These are phyloP conservation scores for Tylopilus sp. DNA, from an alignment of 768 basidiomycete genomes.

Conservation along the genomic window DNA sequence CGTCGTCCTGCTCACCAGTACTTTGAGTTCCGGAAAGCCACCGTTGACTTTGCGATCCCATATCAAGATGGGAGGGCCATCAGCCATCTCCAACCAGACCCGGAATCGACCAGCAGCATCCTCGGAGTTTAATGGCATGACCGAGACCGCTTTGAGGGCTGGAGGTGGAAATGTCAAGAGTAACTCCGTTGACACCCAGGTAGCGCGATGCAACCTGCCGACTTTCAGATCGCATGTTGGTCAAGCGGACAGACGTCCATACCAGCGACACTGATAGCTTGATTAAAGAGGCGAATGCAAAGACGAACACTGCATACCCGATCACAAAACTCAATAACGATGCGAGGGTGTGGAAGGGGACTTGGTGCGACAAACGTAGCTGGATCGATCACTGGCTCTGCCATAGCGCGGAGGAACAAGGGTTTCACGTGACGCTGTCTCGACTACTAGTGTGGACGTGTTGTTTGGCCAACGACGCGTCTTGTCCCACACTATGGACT, in stretches of 20 bases:
- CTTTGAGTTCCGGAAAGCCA: slow-evolving; percentile 89
- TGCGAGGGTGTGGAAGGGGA: slow-evolving; percentile 44
- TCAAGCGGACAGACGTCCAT: slow-evolving; percentile 19
- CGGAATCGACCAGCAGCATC: slow-evolving; percentile 90
- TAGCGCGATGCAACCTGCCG: slow-evolving; percentile 83
- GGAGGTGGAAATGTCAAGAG: slow-evolving; percentile 89
- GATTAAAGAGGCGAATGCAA: slow-evolving; percentile 2
- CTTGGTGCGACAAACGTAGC: slow-evolving; percentile 56
- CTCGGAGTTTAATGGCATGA: slow-evolving; percentile 72
- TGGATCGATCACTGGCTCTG: slow-evolving; percentile 38
- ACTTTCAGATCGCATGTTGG: background rate
- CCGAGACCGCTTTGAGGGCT: slow-evolving; percentile 56
- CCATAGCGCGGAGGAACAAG: slow-evolving; percentile 16
- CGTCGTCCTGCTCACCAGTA: slow-evolving; percentile 50
- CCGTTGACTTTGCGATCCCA: slow-evolving; percentile 94
- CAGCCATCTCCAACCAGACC: slow-evolving; percentile 66
- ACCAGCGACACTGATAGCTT: slow-evolving; percentile 73
- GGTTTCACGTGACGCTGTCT: slow-evolving; percentile 33
- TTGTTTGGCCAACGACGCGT: slow-evolving; percentile 39
- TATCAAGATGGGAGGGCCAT: slow-evolving; percentile 43
- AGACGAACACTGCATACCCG: slow-evolving; percentile 48
- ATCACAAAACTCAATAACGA: slow-evolving; percentile 93
- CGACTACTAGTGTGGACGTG: slow-evolving; percentile 48
- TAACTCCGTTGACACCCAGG: slow-evolving; percentile 92
- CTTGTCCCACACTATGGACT: slow-evolving; percentile 14